Conservation (phyloP, 2,329 filamentous ascomycete genomes). For the Colletotrichum liaoningense region DNA sequence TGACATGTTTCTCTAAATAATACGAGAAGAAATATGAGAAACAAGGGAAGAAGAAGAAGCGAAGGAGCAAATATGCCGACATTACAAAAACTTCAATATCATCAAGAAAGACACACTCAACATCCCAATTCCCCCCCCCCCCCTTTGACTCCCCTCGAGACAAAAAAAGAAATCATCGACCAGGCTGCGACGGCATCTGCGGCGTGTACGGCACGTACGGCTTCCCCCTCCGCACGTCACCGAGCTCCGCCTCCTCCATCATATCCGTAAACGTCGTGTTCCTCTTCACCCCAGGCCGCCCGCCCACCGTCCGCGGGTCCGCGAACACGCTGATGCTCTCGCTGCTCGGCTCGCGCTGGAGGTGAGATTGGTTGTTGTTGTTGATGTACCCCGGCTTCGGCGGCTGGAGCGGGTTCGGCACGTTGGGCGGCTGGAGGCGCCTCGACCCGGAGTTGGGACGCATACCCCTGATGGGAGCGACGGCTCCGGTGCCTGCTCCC, state of each 20-base stretch:
- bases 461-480: constrained; percentile 53
- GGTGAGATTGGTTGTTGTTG: background rate
- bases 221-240: constrained; percentile 53
- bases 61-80: constrained; percentile 1
- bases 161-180: background rate
- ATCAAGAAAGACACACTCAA: background rate
- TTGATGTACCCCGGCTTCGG: constrained; percentile 39
- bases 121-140: background rate
- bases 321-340: constrained; percentile 66
- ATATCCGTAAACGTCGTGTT: constrained; percentile 65
- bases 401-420: constrained; percentile 38
- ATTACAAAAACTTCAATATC: constrained; percentile 16
- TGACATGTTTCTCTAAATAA: background rate
- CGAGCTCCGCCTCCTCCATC: constrained; percentile 60
- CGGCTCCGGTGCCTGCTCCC: constrained; percentile 10
- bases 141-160: background rate
- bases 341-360: constrained; percentile 56
- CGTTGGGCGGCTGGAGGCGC: constrained; percentile 27
- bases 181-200: background rate
- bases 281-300: constrained; percentile 38
- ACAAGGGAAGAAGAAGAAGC: background rate
- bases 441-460: constrained; percentile 36
- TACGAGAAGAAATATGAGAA: background rate
- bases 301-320: constrained; percentile 55
- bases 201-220: constrained; percentile 51